Conservation (phyloP, 768 basidiomycete genomes). For the Termitomyces sp. region DNA sequence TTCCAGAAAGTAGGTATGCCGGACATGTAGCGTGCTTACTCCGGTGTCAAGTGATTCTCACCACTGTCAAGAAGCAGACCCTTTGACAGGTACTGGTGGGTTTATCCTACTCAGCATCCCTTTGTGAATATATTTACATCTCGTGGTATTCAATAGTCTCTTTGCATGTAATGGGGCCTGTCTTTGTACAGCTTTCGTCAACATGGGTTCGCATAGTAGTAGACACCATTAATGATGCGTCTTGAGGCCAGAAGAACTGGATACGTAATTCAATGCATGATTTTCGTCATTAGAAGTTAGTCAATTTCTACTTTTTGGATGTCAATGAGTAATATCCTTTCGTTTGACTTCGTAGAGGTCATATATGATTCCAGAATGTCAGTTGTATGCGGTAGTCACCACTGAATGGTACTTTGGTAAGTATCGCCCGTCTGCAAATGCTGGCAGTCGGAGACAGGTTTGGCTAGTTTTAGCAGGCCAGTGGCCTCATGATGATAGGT, state of each 20-base stretch:
- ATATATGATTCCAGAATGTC: not conserved
- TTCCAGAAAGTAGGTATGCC: not conserved
- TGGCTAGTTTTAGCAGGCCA: not conserved
- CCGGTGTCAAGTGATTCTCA: not conserved
- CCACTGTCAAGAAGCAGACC: not conserved
- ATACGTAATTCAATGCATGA: not conserved
- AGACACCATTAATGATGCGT: not conserved
- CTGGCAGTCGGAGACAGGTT: not conserved
- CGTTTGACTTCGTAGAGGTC: not conserved
- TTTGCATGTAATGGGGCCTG: not conserved
- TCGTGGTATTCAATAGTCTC: not conserved
- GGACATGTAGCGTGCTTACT: not conserved
- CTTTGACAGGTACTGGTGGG: not conserved
- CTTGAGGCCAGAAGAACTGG: not conserved
- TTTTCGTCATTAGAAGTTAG: conserved; percentile 3
- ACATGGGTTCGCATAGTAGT: not conserved
- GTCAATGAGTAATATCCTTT: conserved; percentile 3
- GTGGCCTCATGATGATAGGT: not conserved
- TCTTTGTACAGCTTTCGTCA: not conserved
- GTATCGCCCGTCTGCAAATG: not conserved
- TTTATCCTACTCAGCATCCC: not conserved
- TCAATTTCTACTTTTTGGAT: not conserved
- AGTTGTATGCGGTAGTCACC: not conserved
- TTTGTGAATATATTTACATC: not conserved
- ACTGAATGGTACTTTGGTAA: not conserved